Base-by-base conservation (phyloP, 2,329 filamentous ascomycete genomes). In the Lasiodiplodia hormozganensis region DNA sequence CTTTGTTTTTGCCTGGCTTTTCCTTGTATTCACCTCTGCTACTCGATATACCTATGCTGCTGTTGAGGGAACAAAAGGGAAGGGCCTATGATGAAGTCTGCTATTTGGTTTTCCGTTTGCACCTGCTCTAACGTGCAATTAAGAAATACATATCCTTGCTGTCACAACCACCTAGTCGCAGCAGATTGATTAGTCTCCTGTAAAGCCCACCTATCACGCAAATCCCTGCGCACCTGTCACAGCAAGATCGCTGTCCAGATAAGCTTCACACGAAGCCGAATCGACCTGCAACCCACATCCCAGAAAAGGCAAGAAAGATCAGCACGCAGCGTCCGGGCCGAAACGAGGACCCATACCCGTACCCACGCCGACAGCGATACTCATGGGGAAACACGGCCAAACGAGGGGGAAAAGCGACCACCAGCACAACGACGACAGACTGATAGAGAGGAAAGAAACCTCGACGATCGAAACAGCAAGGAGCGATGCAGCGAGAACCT, bases 191-290 rank as follows among this genome's bases (percentile, higher is more conserved):
- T n/a, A 47, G 18, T 47, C 3, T 10, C 43, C 7, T 47, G 18
- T 47, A 21, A n/a, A 21, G 7, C 10, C 53, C 56, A 40, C 31
- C 3, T 34, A 31, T 28, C 31, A 36, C 53, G 11, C 6, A 28
- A 14, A 5, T 25, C 8, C 14, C 54, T n/a, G 11, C 25, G 16
- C 18, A 7, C n/a, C 28, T 11, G 28, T 12, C 23, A 8, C 34
- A 38, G 18, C 34, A 38, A 14, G 38, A 10, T 4, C 28, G 25
- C 16, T 14, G 54, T 58, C n/a, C 4, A 58, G 12, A 58, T 34
- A 58, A 58, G 54, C 54, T 58, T 16, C n/a, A 14, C 28, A 58
- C 18, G 21, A 58, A 58, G 16, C 54, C 34, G 54, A 25, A 58
- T 58, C 54, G 54, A 40, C 54, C 54, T 40, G n/a, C 54, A 34